These are phyloP conservation scores for Glycine tomentella DNA, from an alignment of 306 rosid genomes.

Conservation along the genomic window DNA sequence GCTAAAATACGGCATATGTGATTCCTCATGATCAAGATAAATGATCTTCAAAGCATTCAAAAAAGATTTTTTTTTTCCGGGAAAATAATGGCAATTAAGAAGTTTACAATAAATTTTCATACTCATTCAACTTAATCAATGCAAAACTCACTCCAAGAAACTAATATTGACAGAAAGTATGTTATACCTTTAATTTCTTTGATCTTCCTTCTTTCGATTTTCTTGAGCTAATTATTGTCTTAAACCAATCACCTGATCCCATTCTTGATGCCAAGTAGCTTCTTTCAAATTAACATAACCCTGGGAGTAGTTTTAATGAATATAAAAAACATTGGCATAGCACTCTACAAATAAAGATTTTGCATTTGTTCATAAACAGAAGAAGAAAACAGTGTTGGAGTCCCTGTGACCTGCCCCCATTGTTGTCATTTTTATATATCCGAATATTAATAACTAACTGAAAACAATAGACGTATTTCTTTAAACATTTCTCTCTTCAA, in stretches of 20 bases:
- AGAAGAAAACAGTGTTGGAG: conserved; percentile 1
- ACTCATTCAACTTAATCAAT: neutral
- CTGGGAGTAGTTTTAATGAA: conserved; percentile 44
- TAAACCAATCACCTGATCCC: conserved; percentile 86
- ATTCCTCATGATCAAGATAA: too few relatives aligned
- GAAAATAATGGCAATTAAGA: neutral
- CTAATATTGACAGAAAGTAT: conserved; percentile 14
- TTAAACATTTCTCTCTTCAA: neutral
- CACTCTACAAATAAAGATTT: conserved; percentile 20
- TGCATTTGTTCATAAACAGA: neutral
- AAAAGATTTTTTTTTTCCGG: too few relatives aligned
- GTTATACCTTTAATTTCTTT: conserved; percentile 65
- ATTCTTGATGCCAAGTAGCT: conserved; percentile 47
- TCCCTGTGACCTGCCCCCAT: neutral
- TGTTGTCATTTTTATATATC: neutral
- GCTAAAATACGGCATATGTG: too few relatives aligned
- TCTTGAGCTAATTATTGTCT: conserved; percentile 60
- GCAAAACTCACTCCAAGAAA: neutral
- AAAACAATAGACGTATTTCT: neutral
- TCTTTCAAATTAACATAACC: conserved; percentile 49
- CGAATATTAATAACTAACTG: too few relatives aligned
- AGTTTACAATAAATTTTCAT: neutral
- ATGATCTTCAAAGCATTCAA: too few relatives aligned
- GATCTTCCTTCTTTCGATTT: conserved; percentile 61
- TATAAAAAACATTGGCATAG: conserved; percentile 39